phyloP scores from a whole-genome alignment of 2,329 filamentous ascomycete genomes.

The Nannizzia gypsea region DNA sequence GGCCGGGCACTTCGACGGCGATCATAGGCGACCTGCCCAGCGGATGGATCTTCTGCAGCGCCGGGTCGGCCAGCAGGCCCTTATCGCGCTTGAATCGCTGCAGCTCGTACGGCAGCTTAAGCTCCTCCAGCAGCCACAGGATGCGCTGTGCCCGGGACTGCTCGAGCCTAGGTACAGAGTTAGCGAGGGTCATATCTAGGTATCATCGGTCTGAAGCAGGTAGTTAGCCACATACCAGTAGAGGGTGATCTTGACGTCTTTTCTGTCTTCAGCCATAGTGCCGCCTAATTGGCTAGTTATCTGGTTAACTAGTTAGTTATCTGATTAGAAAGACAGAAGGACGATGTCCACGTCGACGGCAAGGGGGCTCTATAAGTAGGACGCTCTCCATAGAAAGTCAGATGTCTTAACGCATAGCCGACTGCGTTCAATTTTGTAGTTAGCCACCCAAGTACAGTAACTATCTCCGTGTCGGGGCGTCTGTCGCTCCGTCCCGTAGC shows the following conservation, averaged over 20 bases:
- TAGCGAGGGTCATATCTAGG: conserved; percentile 1
- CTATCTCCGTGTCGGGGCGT: too few relatives aligned
- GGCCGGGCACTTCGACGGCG: conserved; percentile 44
- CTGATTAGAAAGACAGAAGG: too few relatives aligned
- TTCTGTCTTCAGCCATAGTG: conserved; percentile 2
- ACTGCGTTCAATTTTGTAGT: too few relatives aligned
- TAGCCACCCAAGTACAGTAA: too few relatives aligned
- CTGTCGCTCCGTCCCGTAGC: too few relatives aligned
- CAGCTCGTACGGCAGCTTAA: conserved; percentile 66
- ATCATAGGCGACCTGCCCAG: conserved; percentile 80
- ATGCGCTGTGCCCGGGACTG: conserved; percentile 72
- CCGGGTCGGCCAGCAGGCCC: conserved; percentile 56
- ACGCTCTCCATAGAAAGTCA: too few relatives aligned
- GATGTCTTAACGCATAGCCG: too few relatives aligned
- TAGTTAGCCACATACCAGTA: conserved; percentile 45
- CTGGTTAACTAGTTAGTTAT: too few relatives aligned
- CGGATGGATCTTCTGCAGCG: conserved; percentile 66
- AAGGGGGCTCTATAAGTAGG: too few relatives aligned
- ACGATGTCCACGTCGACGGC: too few relatives aligned
- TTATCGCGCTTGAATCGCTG: conserved; percentile 60
- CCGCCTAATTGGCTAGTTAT: too few relatives aligned
- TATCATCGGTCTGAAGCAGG: background rate
- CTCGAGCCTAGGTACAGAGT: conserved; percentile 52
- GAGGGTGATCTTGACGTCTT: conserved; percentile 46
- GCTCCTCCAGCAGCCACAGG: conserved; percentile 75